Percentiles rank a stretch among this genome's conserved stretches.
These are phyloP conservation scores for Hirschfeldia incana DNA, from an alignment of 345 rosid genomes.

Conservation along the genomic window DNA sequence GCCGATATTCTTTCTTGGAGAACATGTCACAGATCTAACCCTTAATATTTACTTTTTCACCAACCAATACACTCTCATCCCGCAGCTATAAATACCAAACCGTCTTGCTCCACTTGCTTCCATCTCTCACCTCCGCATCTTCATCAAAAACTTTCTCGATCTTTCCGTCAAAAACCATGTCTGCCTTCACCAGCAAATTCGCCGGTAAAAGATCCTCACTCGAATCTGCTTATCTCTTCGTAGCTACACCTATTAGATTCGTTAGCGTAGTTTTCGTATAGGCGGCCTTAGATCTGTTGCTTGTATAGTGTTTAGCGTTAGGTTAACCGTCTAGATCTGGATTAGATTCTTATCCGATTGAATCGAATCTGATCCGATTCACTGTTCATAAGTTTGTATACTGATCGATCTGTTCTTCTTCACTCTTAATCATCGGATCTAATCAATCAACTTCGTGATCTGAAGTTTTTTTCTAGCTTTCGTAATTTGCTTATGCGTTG, in stretches of 20 bases:
- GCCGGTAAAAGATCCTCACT: slow-evolving; percentile 47
- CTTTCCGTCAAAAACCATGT: slow-evolving; percentile 47
- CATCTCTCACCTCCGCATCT: background rate
- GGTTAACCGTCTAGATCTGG: slow-evolving; percentile 12
- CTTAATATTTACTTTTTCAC: slow-evolving; percentile 9
- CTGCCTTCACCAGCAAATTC: slow-evolving; percentile 81
- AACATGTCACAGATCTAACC: slow-evolving; percentile 40
- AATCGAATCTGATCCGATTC: slow-evolving; percentile 17
- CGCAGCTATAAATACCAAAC: slow-evolving; percentile 27
- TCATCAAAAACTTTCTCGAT: background rate
- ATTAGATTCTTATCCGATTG: background rate
- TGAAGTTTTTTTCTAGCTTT: background rate
- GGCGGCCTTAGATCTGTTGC: slow-evolving; percentile 18
- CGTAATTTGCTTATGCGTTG: background rate
- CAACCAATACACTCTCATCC: slow-evolving; percentile 20
- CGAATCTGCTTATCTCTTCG: background rate
- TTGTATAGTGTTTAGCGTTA: background rate
- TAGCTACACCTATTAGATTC: background rate
- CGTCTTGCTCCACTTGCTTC: slow-evolving; percentile 20
- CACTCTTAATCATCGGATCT: background rate
- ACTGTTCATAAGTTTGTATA: background rate
- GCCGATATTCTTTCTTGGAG: slow-evolving; percentile 34
- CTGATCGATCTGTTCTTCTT: background rate
- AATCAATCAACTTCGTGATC: slow-evolving; percentile 9
- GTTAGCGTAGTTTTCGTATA: background rate